Conservation (phyloP, 2,329 filamentous ascomycete species). For the Arthrobotrys sphaeroides region DNA sequence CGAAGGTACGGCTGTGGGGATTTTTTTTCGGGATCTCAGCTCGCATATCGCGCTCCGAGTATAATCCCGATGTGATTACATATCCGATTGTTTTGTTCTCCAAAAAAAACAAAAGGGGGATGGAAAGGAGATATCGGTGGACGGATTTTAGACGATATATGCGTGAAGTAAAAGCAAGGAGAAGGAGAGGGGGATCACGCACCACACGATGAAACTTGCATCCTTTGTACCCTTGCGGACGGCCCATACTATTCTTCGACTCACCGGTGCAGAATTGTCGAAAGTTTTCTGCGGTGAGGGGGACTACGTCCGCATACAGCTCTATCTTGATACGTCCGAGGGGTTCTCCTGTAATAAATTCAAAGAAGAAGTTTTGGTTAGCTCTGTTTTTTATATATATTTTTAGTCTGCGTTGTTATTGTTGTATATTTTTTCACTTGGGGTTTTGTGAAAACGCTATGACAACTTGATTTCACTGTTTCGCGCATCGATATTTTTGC, state of each 20-base stretch:
- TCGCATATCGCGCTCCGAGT: conserved; percentile 11
- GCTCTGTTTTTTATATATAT: no score
- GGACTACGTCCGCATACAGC: conserved; percentile 83
- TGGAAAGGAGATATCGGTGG: no score
- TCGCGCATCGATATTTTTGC: not conserved
- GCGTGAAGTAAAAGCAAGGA: not conserved
- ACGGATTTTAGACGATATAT: not conserved
- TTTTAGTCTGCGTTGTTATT: conserved; percentile 44
- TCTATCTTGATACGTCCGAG: conserved; percentile 89
- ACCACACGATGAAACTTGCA: conserved; percentile 94
- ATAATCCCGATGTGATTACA: conserved; percentile 17
- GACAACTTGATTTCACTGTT: not conserved
- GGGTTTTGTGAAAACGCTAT: not conserved
- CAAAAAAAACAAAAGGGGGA: not conserved
- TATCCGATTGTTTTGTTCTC: not conserved
- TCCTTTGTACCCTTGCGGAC: conserved; percentile 91
- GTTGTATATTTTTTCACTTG: conserved; percentile 32
- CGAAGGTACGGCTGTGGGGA: not conserved
- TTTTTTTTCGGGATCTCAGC: not conserved
- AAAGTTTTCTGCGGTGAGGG: conserved; percentile 94
- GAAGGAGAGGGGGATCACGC: conserved; percentile 60
- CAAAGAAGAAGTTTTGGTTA: not conserved
- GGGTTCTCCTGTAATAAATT: conserved; percentile 75
- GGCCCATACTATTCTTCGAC: conserved; percentile 77
- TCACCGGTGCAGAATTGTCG: conserved; percentile 97